Conservation (phyloP, 2,329 filamentous ascomycete genomes). For the Aspergillus persii region DNA sequence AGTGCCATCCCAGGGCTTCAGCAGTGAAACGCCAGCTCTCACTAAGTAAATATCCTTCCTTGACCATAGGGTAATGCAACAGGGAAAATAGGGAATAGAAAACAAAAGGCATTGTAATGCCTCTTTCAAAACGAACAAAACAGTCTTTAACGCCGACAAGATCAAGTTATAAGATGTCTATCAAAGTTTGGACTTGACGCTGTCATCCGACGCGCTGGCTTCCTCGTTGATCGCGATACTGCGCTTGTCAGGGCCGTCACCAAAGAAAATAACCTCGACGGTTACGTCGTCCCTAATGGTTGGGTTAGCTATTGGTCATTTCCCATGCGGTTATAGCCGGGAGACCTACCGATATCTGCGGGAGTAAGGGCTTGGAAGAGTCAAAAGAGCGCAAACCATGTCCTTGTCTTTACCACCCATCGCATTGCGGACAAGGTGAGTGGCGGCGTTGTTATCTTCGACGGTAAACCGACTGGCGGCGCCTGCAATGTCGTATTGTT, state of each 20-base stretch:
- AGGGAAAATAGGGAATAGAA: background rate
- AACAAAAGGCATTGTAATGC: background rate
- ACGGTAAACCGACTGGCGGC: slow-evolving; percentile 79
- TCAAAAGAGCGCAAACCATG: slow-evolving; percentile 88
- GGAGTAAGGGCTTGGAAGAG: slow-evolving; percentile 85
- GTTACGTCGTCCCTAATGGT: slow-evolving; percentile 80
- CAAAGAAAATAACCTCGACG: slow-evolving; percentile 98
- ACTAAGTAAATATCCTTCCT: background rate
- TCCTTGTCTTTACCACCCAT: slow-evolving; percentile 90
- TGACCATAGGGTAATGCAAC: background rate
- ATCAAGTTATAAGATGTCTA: background rate
- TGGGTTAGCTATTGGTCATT: background rate
- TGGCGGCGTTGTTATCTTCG: slow-evolving; percentile 93
- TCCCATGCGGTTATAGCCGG: background rate
- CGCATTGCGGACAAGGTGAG: slow-evolving; percentile 91
- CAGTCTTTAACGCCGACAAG: background rate
- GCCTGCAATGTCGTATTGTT: slow-evolving; percentile 80
- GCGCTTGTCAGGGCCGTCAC: slow-evolving; percentile 71
- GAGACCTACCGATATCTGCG: slow-evolving; percentile 75
- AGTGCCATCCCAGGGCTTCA: slow-evolving; percentile 2
- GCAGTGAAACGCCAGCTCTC: slow-evolving; percentile 5
- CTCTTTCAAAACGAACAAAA: background rate
- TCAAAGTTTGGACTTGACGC: slow-evolving; percentile 50
- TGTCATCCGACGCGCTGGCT: slow-evolving; percentile 64
- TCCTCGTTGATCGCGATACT: slow-evolving; percentile 82